A percentile compares a stretch with the other conserved stretches of the same genome.
phyloP scores from a whole-genome alignment of 2,329 filamentous ascomycete species.

The Claviceps sp. region DNA sequence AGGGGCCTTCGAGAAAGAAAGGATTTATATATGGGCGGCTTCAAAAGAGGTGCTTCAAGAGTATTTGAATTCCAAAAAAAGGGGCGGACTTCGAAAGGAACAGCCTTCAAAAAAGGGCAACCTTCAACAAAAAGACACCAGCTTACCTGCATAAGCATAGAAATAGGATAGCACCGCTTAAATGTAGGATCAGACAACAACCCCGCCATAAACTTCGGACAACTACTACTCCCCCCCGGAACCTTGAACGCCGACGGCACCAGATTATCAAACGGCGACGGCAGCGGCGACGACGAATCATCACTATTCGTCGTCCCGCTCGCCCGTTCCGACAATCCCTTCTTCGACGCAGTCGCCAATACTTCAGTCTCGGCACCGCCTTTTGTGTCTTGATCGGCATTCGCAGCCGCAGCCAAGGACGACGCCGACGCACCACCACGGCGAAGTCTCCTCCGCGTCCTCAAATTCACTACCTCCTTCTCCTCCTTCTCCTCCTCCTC shows the following conservation, averaged over 20 bases:
- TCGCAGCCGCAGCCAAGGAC: no score
- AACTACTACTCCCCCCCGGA: slow-evolving; percentile 33
- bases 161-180: slow-evolving; percentile 66
- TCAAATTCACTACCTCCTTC: no score
- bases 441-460: no score
- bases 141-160: slow-evolving; percentile 62
- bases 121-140: neutral
- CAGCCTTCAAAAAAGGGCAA: neutral
- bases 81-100: neutral
- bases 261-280: slow-evolving; percentile 53
- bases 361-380: neutral
- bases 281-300: slow-evolving; percentile 27
- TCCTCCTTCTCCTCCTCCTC: no score
- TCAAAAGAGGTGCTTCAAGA: neutral
- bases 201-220: slow-evolving; percentile 52
- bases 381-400: neutral
- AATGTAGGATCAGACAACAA: slow-evolving; percentile 57
- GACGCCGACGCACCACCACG: no score
- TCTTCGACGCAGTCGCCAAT: neutral
- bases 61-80: neutral
- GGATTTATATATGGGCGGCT: no score
- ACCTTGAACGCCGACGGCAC: slow-evolving; percentile 48
- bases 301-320: neutral
- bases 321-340: neutral
- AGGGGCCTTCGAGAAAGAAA: no score